Evolutionary conservation across 768 basidiomycete species (phyloP).

Genomic region (Dacryopinax spathularia): DNA sequence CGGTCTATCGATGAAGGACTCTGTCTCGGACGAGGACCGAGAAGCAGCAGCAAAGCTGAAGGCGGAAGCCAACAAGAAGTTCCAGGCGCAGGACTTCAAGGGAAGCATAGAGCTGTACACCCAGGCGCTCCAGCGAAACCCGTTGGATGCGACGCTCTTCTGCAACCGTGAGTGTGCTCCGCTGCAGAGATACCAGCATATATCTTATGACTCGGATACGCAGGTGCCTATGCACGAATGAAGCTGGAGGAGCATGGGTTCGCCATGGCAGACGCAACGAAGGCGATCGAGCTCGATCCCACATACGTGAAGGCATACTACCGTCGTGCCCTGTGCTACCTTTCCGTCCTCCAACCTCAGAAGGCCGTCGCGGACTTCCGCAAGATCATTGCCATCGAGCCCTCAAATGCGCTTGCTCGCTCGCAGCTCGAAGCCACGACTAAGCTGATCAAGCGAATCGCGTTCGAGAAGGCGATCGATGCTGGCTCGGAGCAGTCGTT

Average conservation of each 20-base stretch:
- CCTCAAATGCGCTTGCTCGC: conserved; percentile 66
- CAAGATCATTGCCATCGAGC: conserved; percentile 69
- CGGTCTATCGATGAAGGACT: conserved; percentile 35
- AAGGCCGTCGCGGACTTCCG: conserved; percentile 78
- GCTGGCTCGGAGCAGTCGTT: conserved; percentile 76
- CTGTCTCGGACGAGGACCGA: conserved; percentile 55
- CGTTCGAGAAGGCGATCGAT: conserved; percentile 95
- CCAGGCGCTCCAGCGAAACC: conserved; percentile 74
- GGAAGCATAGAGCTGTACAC: conserved; percentile 67
- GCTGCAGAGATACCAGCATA: not conserved
- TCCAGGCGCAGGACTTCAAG: conserved; percentile 64
- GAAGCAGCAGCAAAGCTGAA: conserved; percentile 60
- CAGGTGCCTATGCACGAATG: conserved; percentile 66
- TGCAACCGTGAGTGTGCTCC: conserved; percentile 49
- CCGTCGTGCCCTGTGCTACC: conserved; percentile 75
- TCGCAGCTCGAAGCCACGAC: conserved; percentile 75
- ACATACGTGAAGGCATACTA: conserved; percentile 85
- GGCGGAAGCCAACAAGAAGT: conserved; percentile 77
- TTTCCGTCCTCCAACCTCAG: conserved; percentile 80
- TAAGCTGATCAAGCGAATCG: conserved; percentile 77
- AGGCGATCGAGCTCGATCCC: conserved; percentile 76
- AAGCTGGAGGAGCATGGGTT: conserved; percentile 89
- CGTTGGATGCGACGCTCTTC: conserved; percentile 77
- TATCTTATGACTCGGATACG: no score
- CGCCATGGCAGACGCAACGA: conserved; percentile 78